Evolutionary conservation across 768 basidiomycete genomes (phyloP).

Genomic region (Agaricus bisporus): DNA sequence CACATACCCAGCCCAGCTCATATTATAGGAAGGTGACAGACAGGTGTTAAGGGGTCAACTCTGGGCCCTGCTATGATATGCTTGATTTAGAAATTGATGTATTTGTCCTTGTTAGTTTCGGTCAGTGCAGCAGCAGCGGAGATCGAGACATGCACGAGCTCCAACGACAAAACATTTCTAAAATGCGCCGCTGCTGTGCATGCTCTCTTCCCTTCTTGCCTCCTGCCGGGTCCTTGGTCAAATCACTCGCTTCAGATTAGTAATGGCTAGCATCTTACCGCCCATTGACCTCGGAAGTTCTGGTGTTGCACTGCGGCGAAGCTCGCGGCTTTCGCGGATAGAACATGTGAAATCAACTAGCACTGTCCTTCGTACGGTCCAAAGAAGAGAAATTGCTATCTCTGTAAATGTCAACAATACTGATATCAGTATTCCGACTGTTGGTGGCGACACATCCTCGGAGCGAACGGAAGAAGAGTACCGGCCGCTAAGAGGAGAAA

Average conservation of each 20-base stretch:
- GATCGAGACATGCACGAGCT: slow-evolving; percentile 2
- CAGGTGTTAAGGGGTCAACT: background rate
- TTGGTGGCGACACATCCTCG: background rate
- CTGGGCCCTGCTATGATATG: background rate
- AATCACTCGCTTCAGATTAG: background rate
- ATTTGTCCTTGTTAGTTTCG: slow-evolving; percentile 5
- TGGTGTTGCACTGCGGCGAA: slow-evolving; percentile 2
- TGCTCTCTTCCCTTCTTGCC: background rate
- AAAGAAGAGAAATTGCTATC: background rate
- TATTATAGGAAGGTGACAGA: slow-evolving; percentile 14
- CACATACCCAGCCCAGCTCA: slow-evolving; percentile 55
- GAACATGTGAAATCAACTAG: background rate
- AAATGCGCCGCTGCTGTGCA: slow-evolving; percentile 1
- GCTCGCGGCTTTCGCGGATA: background rate
- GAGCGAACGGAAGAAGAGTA: background rate
- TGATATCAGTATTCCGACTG: background rate
- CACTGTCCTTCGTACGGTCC: background rate
- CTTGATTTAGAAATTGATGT: background rate
- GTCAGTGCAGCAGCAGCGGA: background rate
- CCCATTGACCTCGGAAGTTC: background rate
- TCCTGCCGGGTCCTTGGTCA: background rate
- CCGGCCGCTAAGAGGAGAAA: slow-evolving; percentile 5
- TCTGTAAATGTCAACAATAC: background rate
- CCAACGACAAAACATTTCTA: background rate
- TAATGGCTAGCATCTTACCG: background rate